These are phyloP conservation scores for Ricinus communis DNA, from an alignment of 345 rosid species.

Conservation along the genomic window DNA sequence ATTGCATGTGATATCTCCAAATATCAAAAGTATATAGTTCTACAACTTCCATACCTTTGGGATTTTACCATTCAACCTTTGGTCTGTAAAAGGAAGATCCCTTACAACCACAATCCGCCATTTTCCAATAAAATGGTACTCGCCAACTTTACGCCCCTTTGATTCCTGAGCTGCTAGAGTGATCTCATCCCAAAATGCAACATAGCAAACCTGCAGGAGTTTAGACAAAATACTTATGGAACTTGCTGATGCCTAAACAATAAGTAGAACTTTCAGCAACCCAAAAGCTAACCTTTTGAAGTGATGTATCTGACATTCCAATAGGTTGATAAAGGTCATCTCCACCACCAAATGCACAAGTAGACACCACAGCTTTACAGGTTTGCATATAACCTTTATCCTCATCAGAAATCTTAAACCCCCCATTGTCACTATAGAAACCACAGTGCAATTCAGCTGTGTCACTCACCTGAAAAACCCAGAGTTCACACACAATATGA, in stretches of 20 bases:
- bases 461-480: conserved; percentile 56
- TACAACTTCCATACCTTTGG: conserved; percentile 67
- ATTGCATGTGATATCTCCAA: not conserved
- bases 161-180: conserved; percentile 69
- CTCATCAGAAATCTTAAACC: conserved; percentile 61
- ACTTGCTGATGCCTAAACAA: not conserved
- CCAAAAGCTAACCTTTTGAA: conserved; percentile 56
- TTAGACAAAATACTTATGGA: conserved; percentile 20
- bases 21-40: not conserved
- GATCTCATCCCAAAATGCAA: conserved; percentile 93
- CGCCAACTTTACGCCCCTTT: conserved; percentile 55
- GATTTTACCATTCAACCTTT: conserved; percentile 93
- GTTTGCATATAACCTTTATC: conserved; percentile 64
- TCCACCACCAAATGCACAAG: conserved; percentile 98
- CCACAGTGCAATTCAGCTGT: conserved; percentile 74
- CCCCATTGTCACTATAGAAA: conserved; percentile 76
- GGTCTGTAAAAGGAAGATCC: conserved; percentile 85
- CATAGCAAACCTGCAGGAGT: conserved; percentile 81
- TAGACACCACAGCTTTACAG: conserved; percentile 72
- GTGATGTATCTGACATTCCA: conserved; percentile 70
- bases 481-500: conserved; percentile 15
- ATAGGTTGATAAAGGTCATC: conserved; percentile 95
- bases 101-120: conserved; percentile 82
- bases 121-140: conserved; percentile 61
- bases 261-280: conserved; percentile 11